These are phyloP conservation scores for Citrullus colocynthis DNA, from an alignment of 306 rosid species.

Conservation along the genomic window DNA sequence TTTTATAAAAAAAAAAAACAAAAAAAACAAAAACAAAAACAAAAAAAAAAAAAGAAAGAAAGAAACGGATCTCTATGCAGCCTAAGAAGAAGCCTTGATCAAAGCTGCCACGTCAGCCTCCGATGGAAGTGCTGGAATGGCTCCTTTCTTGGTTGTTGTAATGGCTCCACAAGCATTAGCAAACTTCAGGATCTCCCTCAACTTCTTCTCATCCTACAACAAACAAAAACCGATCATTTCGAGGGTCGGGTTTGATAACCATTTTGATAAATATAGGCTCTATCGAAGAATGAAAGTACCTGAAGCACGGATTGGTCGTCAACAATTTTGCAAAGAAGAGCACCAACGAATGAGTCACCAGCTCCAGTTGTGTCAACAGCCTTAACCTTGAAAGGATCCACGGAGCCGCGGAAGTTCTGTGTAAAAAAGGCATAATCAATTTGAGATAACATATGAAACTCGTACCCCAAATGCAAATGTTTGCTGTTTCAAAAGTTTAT, in stretches of 20 bases:
- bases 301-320: slow-evolving; percentile 79
- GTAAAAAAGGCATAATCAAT: too few species aligned
- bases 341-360: slow-evolving; percentile 87
- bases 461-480: background rate
- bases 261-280: background rate
- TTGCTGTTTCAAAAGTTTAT: background rate
- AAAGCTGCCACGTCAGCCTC: slow-evolving; percentile 43
- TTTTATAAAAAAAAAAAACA: too few species aligned
- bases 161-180: slow-evolving; percentile 94
- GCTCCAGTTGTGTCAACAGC: slow-evolving; percentile 92
- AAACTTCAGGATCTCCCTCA: slow-evolving; percentile 46
- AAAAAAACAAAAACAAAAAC: background rate
- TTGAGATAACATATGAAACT: too few species aligned
- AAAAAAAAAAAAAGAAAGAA: too few species aligned
- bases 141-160: slow-evolving; percentile 81
- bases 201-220: slow-evolving; percentile 55
- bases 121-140: slow-evolving; percentile 75
- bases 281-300: slow-evolving; percentile 17
- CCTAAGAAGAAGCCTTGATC: slow-evolving; percentile 28
- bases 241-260: background rate
- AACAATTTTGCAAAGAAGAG: slow-evolving; percentile 57
- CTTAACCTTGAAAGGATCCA: slow-evolving; percentile 56
- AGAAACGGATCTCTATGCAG: background rate
- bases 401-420: slow-evolving; percentile 70
- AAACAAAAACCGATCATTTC: background rate